Base-by-base conservation (phyloP, 768 basidiomycete genomes). In the Tephrocybe sp. region DNA sequence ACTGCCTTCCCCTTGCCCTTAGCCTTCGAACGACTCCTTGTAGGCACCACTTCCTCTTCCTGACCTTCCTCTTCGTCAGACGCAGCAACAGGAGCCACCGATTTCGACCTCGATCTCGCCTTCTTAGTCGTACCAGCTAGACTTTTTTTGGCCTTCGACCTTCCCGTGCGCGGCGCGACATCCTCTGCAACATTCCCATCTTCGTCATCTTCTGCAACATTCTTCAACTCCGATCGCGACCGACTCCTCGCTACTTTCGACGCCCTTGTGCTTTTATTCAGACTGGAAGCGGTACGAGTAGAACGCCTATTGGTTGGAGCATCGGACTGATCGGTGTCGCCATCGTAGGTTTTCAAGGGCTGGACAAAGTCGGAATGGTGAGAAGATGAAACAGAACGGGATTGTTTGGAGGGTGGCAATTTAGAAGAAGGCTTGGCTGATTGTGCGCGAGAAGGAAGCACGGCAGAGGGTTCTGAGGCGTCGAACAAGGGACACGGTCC, bases 401-500 rank as follows among this genome's bases (percentile, higher is more conserved):
- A 40, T 51, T 35, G 65, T 59, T 68, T 72, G 3, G 61, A 46
- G 32, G 48, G 41, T 38, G 59, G 50, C 8, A 60, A 56, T 39
- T 55, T 67, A 5, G 72, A 67, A 13, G 66, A 30, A n/a, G 67
- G 61, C 51, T 65, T 64, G 11, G 65, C 53, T 22, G 66, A 61
- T 35, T 51, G 58, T 42, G 62, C 59, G 34, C 62, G 62, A 51
- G 61, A 67, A 34, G 57, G 40, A 23, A 56, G 67, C 50, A 65
- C 68, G 16, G 52, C 42, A 9, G 43, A n/a, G 34, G 51, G 44
- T 49, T 58, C 44, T 46, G 54, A 38, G 59, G 53, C 48, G 51
- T 64, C 44, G 51, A 78, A 74, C 64, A 79, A 75, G 8, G 75
- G 68, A 56, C 74, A 78, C 42, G 71, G 49, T 30, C 53, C 51